A percentile compares a stretch with the other conserved stretches of the same genome.
Conservation (phyloP, 129 eudicot genomes). For the Silybum marianum region DNA sequence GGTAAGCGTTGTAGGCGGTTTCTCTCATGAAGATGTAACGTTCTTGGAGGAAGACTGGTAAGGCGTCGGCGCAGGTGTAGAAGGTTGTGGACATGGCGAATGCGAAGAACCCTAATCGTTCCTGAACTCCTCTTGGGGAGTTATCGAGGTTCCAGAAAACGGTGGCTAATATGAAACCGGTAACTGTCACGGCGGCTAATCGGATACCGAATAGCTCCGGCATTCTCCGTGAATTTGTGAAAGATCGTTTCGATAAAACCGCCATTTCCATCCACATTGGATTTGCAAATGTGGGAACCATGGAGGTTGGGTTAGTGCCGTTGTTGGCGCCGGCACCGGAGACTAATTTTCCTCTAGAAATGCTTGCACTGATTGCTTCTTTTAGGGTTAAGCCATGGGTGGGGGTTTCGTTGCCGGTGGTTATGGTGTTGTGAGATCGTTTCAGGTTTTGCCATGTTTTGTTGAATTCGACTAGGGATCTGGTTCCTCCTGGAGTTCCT, state of each 20-base stretch:
- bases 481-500: slow-evolving; percentile 78
- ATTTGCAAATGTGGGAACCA: slow-evolving; percentile 89
- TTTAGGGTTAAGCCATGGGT: slow-evolving; percentile 60
- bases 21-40: slow-evolving; percentile 95
- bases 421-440: slow-evolving; percentile 19
- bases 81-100: slow-evolving; percentile 97
- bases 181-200: slow-evolving; percentile 65
- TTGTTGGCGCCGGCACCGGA: slow-evolving; percentile 70
- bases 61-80: slow-evolving; percentile 93
- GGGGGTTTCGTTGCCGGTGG: slow-evolving; percentile 25
- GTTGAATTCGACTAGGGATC: slow-evolving; percentile 74
- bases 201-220: slow-evolving; percentile 85
- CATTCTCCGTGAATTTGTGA: slow-evolving; percentile 80
- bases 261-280: slow-evolving; percentile 78
- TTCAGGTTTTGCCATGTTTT: slow-evolving; percentile 62
- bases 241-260: slow-evolving; percentile 59
- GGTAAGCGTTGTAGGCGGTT: slow-evolving; percentile 88
- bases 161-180: slow-evolving; percentile 88
- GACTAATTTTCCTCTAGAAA: slow-evolving; percentile 84
- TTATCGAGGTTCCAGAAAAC: slow-evolving; percentile 88
- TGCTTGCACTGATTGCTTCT: slow-evolving; percentile 93
- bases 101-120: slow-evolving; percentile 85
- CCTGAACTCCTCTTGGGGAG: slow-evolving; percentile 88
- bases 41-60: slow-evolving; percentile 91
- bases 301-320: slow-evolving; percentile 48